A percentile compares a stretch with the other conserved stretches of the same genome.
Conservation (phyloP, 2,329 filamentous ascomycete genomes). For the Microdochium bolleyi region DNA sequence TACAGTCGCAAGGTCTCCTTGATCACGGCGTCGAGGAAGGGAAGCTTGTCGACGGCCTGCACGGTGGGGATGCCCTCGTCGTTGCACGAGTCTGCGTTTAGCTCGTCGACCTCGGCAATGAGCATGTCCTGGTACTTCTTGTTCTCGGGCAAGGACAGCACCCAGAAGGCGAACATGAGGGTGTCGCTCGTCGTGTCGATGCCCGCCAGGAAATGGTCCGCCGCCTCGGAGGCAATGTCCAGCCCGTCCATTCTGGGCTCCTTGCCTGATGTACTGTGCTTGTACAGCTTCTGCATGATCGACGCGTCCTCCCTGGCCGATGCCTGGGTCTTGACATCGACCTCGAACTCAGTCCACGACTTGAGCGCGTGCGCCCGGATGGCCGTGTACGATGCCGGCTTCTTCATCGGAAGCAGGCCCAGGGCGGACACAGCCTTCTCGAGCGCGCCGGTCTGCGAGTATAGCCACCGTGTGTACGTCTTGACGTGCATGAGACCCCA, state of each 20-base stretch:
- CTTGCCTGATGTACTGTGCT: slow-evolving; percentile 18
- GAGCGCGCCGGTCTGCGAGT: slow-evolving; percentile 26
- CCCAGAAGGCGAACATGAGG: slow-evolving; percentile 40
- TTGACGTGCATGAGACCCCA: slow-evolving; percentile 42
- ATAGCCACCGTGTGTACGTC: slow-evolving; percentile 37
- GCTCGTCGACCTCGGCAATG: slow-evolving; percentile 26
- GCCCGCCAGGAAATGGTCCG: slow-evolving; percentile 44
- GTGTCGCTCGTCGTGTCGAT: slow-evolving; percentile 46
- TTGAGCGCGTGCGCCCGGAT: slow-evolving; percentile 32
- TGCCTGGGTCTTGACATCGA: slow-evolving; percentile 18
- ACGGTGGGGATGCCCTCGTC: slow-evolving; percentile 21
- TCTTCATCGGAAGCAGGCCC: slow-evolving; percentile 37
- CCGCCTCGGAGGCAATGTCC: slow-evolving; percentile 43
- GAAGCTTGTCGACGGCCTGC: slow-evolving; percentile 25
- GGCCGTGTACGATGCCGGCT: slow-evolving; percentile 40
- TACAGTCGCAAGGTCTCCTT: slow-evolving; percentile 38
- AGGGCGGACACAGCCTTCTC: slow-evolving; percentile 22
- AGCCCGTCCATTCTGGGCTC: slow-evolving; percentile 24
- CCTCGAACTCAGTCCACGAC: slow-evolving; percentile 11
- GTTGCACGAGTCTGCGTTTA: slow-evolving; percentile 10
- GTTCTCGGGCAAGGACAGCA: slow-evolving; percentile 35
- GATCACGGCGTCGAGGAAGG: slow-evolving; percentile 39
- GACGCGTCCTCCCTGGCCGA: slow-evolving; percentile 10
- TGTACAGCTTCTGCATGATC: slow-evolving; percentile 29
- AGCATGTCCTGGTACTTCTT: slow-evolving; percentile 33